These are phyloP conservation scores for Suhomyces ambrosiae DNA, from an alignment of 1,139 yeast genomes.

Conservation along the genomic window DNA sequence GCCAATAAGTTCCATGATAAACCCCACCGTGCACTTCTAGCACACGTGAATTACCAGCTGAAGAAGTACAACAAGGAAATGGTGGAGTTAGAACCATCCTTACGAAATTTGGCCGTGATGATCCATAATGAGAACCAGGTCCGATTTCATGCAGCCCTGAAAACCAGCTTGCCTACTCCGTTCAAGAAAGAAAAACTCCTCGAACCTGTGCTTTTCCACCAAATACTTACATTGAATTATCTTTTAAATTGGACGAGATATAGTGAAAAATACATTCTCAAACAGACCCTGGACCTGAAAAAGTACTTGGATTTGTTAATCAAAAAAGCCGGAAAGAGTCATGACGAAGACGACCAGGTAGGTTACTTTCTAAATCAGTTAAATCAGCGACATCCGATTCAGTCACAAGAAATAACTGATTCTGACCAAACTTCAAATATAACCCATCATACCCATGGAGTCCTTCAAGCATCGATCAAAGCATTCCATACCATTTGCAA, in stretches of 20 bases:
- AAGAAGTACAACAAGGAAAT: constrained; percentile 19
- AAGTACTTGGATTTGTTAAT: constrained; percentile 1
- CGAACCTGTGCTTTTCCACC: constrained; percentile 21
- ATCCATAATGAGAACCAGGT: constrained; percentile 20
- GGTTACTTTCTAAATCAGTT: too few relatives aligned
- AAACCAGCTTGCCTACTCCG: constrained; percentile 12
- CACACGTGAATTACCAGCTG: constrained; percentile 23
- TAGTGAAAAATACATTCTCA: neutral
- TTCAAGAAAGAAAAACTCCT: constrained; percentile 11
- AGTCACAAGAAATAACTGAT: too few relatives aligned
- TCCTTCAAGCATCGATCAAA: too few relatives aligned
- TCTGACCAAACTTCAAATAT: too few relatives aligned
- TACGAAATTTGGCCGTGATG: constrained; percentile 32
- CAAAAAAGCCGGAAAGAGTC: neutral
- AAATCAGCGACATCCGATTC: too few relatives aligned
- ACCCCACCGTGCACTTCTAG: constrained; percentile 28
- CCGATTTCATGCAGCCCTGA: too few relatives aligned
- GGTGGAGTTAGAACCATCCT: constrained; percentile 25
- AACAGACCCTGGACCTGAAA: neutral
- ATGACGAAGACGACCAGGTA: too few relatives aligned
- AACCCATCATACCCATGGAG: too few relatives aligned
- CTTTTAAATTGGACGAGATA: constrained; percentile 1
- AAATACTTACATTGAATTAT: constrained; percentile 3
- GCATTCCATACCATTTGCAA: constrained; percentile 8
- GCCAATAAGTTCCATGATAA: constrained; percentile 23